Conservation (phyloP, 2,329 filamentous ascomycete species). For the Calycina marina region DNA sequence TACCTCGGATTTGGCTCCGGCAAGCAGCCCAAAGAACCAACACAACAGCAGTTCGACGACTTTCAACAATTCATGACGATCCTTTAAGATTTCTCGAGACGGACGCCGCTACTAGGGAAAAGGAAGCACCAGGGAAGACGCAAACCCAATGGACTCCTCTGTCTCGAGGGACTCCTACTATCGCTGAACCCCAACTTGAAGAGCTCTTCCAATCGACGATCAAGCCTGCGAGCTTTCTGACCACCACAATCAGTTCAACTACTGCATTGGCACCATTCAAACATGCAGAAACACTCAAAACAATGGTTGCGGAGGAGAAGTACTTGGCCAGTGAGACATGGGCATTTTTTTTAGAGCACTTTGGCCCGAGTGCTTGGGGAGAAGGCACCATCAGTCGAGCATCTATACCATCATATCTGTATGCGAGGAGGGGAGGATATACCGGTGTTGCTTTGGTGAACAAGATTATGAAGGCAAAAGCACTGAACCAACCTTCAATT, state of each 20-base stretch:
- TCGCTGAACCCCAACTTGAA: slow-evolving; percentile 20
- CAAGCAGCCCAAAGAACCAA: slow-evolving; percentile 13
- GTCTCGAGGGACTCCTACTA: slow-evolving; percentile 4
- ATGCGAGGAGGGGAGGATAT: background rate
- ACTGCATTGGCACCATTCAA: slow-evolving; percentile 16
- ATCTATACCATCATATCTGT: slow-evolving; percentile 10
- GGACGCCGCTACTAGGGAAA: background rate
- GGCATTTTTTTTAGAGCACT: slow-evolving; percentile 21
- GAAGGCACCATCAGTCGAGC: slow-evolving; percentile 5
- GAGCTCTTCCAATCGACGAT: slow-evolving; percentile 20
- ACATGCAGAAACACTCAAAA: slow-evolving; percentile 14
- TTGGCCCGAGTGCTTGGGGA: slow-evolving; percentile 15
- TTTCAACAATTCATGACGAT: slow-evolving; percentile 12
- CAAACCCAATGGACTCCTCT: background rate
- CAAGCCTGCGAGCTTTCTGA: slow-evolving; percentile 4
- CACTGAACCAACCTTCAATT: slow-evolving; percentile 9
- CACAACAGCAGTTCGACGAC: too few relatives aligned
- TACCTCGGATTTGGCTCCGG: slow-evolving; percentile 8
- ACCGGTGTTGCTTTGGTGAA: slow-evolving; percentile 7
- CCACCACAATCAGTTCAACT: slow-evolving; percentile 2
- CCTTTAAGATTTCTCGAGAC: slow-evolving; percentile 4
- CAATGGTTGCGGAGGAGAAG: slow-evolving; percentile 13
- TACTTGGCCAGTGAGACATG: slow-evolving; percentile 14
- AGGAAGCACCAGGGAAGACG: background rate
- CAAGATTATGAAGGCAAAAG: slow-evolving; percentile 13